These are phyloP conservation scores for Cyclotella sp. DNA, from an alignment of 108 stramenopile genomes.

Conservation along the genomic window DNA sequence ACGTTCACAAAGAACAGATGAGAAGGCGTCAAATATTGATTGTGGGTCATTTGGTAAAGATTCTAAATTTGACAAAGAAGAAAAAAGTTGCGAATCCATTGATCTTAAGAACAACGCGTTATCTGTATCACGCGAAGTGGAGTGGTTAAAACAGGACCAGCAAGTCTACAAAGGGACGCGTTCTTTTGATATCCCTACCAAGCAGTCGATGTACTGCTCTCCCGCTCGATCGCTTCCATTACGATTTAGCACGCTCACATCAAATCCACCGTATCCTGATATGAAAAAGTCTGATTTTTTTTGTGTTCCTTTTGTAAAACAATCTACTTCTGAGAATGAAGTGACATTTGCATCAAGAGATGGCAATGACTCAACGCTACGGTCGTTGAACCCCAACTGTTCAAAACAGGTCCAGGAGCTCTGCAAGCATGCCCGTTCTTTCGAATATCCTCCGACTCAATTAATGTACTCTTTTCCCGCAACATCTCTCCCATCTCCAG, in stretches of 20 bases:
- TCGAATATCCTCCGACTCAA: background rate
- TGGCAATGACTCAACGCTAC: background rate
- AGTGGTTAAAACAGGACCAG: no score
- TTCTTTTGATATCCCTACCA: slow-evolving; percentile 1
- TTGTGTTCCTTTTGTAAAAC: background rate
- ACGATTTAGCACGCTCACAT: no score
- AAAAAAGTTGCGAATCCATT: no score
- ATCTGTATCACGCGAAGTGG: no score
- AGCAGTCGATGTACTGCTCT: background rate
- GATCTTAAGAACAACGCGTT: no score
- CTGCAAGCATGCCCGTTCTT: background rate
- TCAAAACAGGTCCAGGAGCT: background rate
- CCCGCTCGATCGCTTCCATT: slow-evolving; percentile 1
- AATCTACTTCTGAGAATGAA: background rate
- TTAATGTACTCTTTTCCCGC: background rate
- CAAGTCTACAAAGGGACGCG: background rate
- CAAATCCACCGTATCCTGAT: background rate
- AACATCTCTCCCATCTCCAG: background rate
- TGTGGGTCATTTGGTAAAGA: no score
- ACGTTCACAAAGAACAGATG: background rate
- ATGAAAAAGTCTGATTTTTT: background rate
- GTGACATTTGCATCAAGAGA: background rate
- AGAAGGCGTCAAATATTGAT: background rate
- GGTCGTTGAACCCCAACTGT: background rate
- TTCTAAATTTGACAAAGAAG: no score